Conservation (phyloP, 2,329 filamentous ascomycete species). For the Akanthomyces dipterigenus region DNA sequence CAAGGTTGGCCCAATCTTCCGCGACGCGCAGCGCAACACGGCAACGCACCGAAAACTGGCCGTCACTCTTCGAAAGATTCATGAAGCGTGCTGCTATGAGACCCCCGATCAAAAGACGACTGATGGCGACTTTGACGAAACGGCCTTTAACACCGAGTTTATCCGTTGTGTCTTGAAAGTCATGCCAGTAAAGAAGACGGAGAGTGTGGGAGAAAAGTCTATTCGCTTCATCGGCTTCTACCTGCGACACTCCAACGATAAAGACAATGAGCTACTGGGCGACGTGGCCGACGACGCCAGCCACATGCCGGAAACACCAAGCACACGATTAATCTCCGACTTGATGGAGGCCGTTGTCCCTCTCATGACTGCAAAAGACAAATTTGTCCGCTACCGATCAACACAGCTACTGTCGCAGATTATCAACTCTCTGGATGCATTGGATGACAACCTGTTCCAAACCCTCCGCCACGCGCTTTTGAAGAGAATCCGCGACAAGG, state of each 20-base stretch:
- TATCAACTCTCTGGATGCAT: constrained; percentile 84
- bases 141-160: constrained; percentile 83
- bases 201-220: constrained; percentile 77
- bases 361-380: constrained; percentile 81
- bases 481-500: constrained; percentile 87
- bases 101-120: constrained; percentile 45
- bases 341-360: constrained; percentile 69
- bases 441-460: constrained; percentile 88
- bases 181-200: constrained; percentile 85
- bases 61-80: constrained; percentile 81
- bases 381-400: constrained; percentile 80
- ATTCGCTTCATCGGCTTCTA: constrained; percentile 86
- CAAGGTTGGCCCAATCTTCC: constrained; percentile 66
- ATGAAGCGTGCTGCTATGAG: constrained; percentile 74
- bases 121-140: constrained; percentile 67
- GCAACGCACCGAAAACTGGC: constrained; percentile 86
- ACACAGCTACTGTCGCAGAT: constrained; percentile 88
- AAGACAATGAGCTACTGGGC: constrained; percentile 62
- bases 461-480: constrained; percentile 71
- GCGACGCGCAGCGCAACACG: constrained; percentile 80
- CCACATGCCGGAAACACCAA: constrained; percentile 75
- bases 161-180: constrained; percentile 74
- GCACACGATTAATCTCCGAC: constrained; percentile 66
- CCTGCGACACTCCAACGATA: constrained; percentile 63
- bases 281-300: constrained; percentile 58